Evolutionary conservation across 768 basidiomycete genomes (phyloP), one percentile per base, ranked within the genome.

Genomic region (Lactifluus pinguis): DNA sequence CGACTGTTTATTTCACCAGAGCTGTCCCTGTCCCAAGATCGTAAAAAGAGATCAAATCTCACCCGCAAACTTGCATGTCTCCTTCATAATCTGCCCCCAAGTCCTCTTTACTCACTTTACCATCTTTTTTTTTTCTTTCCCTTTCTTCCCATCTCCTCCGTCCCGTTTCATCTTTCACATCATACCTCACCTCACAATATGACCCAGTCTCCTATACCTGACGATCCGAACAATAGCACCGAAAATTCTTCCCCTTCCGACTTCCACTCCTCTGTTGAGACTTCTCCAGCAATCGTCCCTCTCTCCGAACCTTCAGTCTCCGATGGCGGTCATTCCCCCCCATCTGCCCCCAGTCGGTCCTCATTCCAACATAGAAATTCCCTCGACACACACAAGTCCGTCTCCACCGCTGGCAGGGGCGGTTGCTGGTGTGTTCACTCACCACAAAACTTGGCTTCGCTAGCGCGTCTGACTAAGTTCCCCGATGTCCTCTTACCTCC

Each of bases 261-360:
- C 61, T 57, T 64, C 30, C 60, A 64, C 38, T 62, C 63, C 63
- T 64, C 63, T 25, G 60, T 52, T 53, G 62, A 63, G 49, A 60
- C 59, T 15, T 63, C 62, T 49, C 63, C 63, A 38, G 47, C 55
- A 34, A 64, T 62, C 39, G 32, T 49, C 58, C 62, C 62, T 44
- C 55, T 54, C 55, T 49, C 55, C 36, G 45, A 60, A 42, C 55
- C 57, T 17, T 7, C 62, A 11, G 19, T 36, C 1, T 59, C 62
- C 41, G 65, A 57, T 30, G 63, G 61, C 32, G 52, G 56, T 21
- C 56, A 62, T 30, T 62, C 63, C 29, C 60, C 63, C 32, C 21
- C 63, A 4, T 52, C 50, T 5, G 34, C 61, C n/a, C 52, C 56
- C 54, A 47, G 53, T 2, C 62, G 62, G 0, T 53, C 56, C 17